Percentiles rank a stretch among this genome's conserved stretches.
Evolutionary conservation across 352 stramenopile species (phyloP).

Genomic region (Phytopythium montanum): DNA sequence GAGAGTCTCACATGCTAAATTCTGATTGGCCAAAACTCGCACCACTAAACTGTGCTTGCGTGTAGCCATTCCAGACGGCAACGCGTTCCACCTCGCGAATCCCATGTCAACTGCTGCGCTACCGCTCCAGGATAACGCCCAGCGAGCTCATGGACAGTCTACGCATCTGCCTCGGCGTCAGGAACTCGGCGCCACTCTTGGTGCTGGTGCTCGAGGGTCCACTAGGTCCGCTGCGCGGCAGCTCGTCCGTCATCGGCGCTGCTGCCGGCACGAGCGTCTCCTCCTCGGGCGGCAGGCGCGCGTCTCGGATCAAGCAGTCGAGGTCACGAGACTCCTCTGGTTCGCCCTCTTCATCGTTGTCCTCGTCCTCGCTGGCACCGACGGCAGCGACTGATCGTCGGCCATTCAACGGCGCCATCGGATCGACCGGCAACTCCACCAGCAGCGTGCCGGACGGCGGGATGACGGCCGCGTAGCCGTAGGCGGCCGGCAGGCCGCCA

Average conservation of each 20-base stretch:
- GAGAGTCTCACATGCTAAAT: background rate
- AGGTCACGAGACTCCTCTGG: constrained; percentile 13
- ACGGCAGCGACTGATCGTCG: constrained; percentile 3
- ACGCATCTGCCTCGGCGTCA: constrained; percentile 1
- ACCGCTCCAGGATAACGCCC: constrained; percentile 6
- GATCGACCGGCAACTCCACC: constrained; percentile 20
- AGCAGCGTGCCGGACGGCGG: constrained; percentile 16
- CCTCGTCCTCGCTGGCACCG: background rate
- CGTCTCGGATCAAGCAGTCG: constrained; percentile 25
- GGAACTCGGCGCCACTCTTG: background rate
- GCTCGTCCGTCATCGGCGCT: background rate
- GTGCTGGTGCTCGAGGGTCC: background rate
- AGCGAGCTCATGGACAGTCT: constrained; percentile 5
- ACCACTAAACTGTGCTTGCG: background rate
- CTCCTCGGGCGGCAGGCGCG: constrained; percentile 5
- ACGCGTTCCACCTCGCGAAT: background rate
- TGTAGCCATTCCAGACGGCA: constrained; percentile 1
- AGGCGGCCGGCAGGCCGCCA: background rate
- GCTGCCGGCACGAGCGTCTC: background rate
- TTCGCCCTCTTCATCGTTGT: background rate
- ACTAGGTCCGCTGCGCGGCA: background rate
- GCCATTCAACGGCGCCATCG: constrained; percentile 9
- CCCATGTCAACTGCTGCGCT: background rate
- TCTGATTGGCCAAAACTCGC: background rate
- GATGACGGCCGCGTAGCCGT: background rate